A percentile compares a stretch with the other conserved stretches of the same genome.
These are phyloP conservation scores for Ascoidea tarda DNA, from an alignment of 805 yeast species.

Conservation along the genomic window DNA sequence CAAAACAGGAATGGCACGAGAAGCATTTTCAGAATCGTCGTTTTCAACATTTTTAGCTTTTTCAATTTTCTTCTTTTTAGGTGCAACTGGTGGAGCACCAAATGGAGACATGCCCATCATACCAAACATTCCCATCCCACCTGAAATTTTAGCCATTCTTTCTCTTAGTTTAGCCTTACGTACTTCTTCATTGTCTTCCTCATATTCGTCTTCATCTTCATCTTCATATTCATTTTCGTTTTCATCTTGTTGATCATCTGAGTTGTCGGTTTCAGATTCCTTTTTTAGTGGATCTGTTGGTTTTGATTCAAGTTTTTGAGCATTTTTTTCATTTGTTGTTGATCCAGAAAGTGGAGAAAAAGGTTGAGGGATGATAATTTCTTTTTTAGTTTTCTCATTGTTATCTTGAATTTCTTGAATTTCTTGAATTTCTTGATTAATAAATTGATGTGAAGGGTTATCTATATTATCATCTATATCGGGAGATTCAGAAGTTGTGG, in stretches of 20 bases:
- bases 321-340: not conserved
- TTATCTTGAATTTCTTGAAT: too few relatives aligned
- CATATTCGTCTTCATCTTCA: conserved; percentile 9
- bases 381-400: not conserved
- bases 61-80: not conserved
- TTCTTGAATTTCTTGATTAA: not conserved
- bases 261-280: not conserved
- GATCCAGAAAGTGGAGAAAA: not conserved
- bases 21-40: not conserved
- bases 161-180: conserved; percentile 8
- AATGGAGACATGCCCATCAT: conserved; percentile 16
- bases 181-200: conserved; percentile 7
- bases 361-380: not conserved
- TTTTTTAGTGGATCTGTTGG: not conserved
- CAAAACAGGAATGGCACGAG: conserved; percentile 5
- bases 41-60: not conserved
- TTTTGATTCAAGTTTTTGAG: not conserved
- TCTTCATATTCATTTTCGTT: conserved; percentile 8
- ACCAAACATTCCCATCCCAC: conserved; percentile 13
- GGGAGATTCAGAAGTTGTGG: not conserved
- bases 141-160: conserved; percentile 9
- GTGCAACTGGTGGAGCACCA: conserved; percentile 12
- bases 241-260: conserved; percentile 6
- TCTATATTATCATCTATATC: too few relatives aligned
- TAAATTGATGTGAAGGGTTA: not conserved